Evolutionary conservation across 495 filamentous ascomycete genomes (phyloP), one percentile per base, ranked within the genome.

Genomic region (Arthonia radiata): DNA sequence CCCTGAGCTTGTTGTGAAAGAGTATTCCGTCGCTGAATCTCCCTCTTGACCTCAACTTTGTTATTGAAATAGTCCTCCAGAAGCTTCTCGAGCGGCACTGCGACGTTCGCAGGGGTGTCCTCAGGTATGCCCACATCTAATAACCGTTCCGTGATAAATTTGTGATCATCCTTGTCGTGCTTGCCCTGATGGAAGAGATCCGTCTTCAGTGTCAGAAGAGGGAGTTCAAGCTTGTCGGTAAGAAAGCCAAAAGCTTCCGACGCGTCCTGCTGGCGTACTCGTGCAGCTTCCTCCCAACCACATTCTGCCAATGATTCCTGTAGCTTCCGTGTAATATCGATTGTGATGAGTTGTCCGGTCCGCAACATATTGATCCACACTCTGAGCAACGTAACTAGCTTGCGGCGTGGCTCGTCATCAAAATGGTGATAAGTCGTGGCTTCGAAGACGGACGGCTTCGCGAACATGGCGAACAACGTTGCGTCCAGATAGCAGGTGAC

Each of bases 161-260:
- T 89, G 50, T 93, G 86, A 39, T 97, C 86, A 39, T 82, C 81
- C 13, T 57, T 64, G 31, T 78, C 66, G 41, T 86, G 79, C 34
- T 67, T 71, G 3, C 82, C 86, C 4, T 73, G 71, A 34, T 97
- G 86, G 35, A 76, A 93, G 15, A 97, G 70, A 38, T 93, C 81
- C 57, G 93, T 82, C 36, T 90, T 90, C 11, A 97, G 50, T 0
- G 83, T 79, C 13, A 97, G 64, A 5, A 92, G 63, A 4, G 86
- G 86, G 15, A 97, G 47, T 32, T 89, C 67, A 17, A 97, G 55
- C 19, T 66, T 78, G 28, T 76, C 82, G 2, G 83, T 90, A 27
- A 97, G 78, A 47, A 92, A 92, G 0, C 69, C 73, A 43, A 93
- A 97, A 2, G 82, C 83, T 44, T 97, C 86, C 0, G 86, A 93